phyloP scores from a whole-genome alignment of 176 grass and related monocot species.

The Musa schizocarpa region DNA sequence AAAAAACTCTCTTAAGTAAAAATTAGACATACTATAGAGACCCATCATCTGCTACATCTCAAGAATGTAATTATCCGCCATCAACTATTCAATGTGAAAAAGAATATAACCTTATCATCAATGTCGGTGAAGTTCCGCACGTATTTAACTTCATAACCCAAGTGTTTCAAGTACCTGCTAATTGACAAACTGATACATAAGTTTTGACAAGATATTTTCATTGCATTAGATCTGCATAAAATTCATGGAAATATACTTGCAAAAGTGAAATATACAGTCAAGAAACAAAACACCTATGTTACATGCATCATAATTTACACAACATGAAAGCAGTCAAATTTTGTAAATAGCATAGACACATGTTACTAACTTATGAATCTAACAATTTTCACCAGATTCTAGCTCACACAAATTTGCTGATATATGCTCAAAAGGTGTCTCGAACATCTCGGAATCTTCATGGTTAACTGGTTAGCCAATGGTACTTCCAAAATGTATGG shows the following conservation, averaged over 20 bases:
- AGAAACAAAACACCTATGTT: not conserved
- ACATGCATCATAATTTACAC: not conserved
- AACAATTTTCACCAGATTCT: not conserved
- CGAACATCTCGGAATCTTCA: not conserved
- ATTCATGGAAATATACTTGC: not conserved
- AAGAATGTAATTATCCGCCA: not conserved
- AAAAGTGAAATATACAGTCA: not conserved
- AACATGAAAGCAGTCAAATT: too few relatives aligned
- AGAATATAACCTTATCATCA: slow-evolving; percentile 63
- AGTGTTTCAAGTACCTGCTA: slow-evolving; percentile 62
- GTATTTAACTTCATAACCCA: slow-evolving; percentile 80
- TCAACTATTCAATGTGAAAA: not conserved
- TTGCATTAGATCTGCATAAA: not conserved
- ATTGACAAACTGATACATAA: not conserved
- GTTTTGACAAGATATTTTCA: not conserved
- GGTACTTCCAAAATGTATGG: too few relatives aligned
- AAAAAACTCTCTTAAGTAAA: too few relatives aligned
- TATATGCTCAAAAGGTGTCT: not conserved
- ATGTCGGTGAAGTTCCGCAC: slow-evolving; percentile 96
- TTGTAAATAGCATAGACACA: too few relatives aligned
- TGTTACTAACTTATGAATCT: too few relatives aligned
- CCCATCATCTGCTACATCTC: too few relatives aligned
- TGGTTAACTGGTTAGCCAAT: too few relatives aligned
- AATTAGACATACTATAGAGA: too few relatives aligned
- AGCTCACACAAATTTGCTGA: not conserved